Conservation (phyloP, 306 rosid genomes). For the peach (Prunus persica) region Prunus_persica_NCBIv2 NC_034016.1:14169001-14169500, state of each 20-base stretch:
- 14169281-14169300: not conserved
- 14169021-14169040: too few relatives aligned
- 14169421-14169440: not conserved
- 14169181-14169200: constrained; percentile 17
- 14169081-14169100: too few relatives aligned
- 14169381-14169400: not conserved
- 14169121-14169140: too few relatives aligned
- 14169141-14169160: not conserved
- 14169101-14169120: too few relatives aligned
- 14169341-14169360: not conserved
- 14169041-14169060: too few relatives aligned
- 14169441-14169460: not conserved
- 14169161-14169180: not conserved
- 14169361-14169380: not conserved
- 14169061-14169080: too few relatives aligned
- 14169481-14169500: not conserved
- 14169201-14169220: constrained; percentile 27
- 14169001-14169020: too few relatives aligned
- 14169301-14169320: not conserved
- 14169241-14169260: constrained; percentile 17
- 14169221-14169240: constrained; percentile 27
- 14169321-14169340: not conserved
- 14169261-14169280: not conserved
- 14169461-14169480: constrained; percentile 1
- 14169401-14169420: not conserved